These are phyloP conservation scores for Cyclostephanos invisitatus DNA, from an alignment of 108 stramenopile species.

Conservation along the genomic window DNA sequence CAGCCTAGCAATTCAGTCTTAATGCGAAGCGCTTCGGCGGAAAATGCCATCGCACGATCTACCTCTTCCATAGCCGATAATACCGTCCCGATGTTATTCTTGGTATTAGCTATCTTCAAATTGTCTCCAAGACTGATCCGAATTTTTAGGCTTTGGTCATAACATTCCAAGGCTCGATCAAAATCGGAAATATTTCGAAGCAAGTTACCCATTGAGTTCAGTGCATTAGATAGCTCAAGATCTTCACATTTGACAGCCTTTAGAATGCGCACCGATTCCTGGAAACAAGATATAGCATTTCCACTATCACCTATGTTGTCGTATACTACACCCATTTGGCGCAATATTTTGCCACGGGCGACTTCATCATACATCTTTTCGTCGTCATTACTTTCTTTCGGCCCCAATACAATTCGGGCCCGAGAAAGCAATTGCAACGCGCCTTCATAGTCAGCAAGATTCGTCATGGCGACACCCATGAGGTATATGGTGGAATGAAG, in stretches of 20 bases:
- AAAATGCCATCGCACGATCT: slow-evolving; percentile 43
- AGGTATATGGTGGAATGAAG: slow-evolving; percentile 48
- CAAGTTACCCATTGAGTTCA: slow-evolving; percentile 48
- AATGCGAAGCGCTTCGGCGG: slow-evolving; percentile 41
- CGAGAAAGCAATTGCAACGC: slow-evolving; percentile 32
- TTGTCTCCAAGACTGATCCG: slow-evolving; percentile 32
- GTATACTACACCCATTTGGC: slow-evolving; percentile 36
- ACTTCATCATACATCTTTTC: slow-evolving; percentile 18
- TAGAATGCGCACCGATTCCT: slow-evolving; percentile 28
- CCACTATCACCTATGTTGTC: slow-evolving; percentile 20
- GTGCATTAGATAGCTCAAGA: slow-evolving; percentile 46
- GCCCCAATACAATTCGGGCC: slow-evolving; percentile 24
- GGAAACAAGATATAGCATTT: slow-evolving; percentile 35
- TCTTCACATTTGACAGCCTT: slow-evolving; percentile 21
- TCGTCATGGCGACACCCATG: slow-evolving; percentile 38
- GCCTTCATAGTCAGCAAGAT: slow-evolving; percentile 28
- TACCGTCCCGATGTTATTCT: slow-evolving; percentile 49
- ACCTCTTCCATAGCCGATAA: slow-evolving; percentile 25
- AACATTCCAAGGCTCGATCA: slow-evolving; percentile 44
- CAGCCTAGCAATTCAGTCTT: slow-evolving; percentile 40
- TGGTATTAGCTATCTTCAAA: slow-evolving; percentile 46
- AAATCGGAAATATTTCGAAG: slow-evolving; percentile 30
- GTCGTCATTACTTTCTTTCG: slow-evolving; percentile 12
- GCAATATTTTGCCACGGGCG: slow-evolving; percentile 27
- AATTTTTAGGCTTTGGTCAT: slow-evolving; percentile 50